Percentiles rank a stretch among this genome's conserved stretches.
phyloP scores from a whole-genome alignment of 345 rosid genomes.

The Euphorbia lathyris region DNA sequence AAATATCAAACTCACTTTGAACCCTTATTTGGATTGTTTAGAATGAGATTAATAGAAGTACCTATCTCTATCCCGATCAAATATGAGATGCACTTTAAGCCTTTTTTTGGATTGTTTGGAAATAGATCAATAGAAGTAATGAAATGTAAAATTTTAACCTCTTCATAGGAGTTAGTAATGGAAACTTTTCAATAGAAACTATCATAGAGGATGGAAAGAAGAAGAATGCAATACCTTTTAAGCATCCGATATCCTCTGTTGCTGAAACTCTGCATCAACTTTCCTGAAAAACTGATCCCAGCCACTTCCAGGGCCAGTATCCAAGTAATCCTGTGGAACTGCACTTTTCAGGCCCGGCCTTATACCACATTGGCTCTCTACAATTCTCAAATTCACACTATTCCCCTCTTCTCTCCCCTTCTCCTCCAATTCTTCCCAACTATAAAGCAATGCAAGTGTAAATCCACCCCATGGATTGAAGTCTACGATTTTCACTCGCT shows the following conservation, averaged over 20 bases:
- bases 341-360: conserved; percentile 68
- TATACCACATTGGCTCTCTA: conserved; percentile 57
- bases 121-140: no score
- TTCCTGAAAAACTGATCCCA: conserved; percentile 73
- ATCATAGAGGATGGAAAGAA: no score
- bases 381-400: conserved; percentile 52
- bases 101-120: no score
- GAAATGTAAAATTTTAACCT: no score
- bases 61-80: no score
- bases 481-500: conserved; percentile 58
- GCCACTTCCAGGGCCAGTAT: conserved; percentile 61
- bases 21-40: no score
- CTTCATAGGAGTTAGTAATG: no score
- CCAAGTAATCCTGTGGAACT: conserved; percentile 69
- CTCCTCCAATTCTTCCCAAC: conserved; percentile 74
- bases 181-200: no score
- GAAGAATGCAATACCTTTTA: not conserved
- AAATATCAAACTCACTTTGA: no score
- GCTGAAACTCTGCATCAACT: conserved; percentile 47
- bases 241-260: conserved; percentile 22
- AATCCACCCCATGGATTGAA: conserved; percentile 87
- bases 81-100: no score
- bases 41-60: no score
- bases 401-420: conserved; percentile 7
- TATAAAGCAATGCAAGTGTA: conserved; percentile 63